Base-by-base conservation (phyloP, 331 rosid species). In the Pyracantha coccinea region DNA sequence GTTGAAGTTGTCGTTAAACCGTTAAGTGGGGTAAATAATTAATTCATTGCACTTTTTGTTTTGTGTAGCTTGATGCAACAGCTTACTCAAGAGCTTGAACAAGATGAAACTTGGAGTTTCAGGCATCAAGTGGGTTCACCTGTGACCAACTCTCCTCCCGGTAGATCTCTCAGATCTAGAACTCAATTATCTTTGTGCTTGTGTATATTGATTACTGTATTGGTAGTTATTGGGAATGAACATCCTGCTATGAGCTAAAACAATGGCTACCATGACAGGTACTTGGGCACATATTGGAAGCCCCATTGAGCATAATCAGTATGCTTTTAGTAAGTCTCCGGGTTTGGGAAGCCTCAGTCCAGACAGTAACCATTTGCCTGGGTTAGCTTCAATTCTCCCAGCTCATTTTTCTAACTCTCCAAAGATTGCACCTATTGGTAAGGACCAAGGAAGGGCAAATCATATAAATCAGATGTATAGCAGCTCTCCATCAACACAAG, bases 341-440 rank as follows among this genome's bases (percentile, higher is more conserved):
- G 90, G 82, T 86, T 63, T 82, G 81, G 88, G 92, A 61, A 78
- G 77, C 85, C 83, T 80, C 69, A 89, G 92, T 82, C 98, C 96
- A 50, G 86, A 69, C 77, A 73, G 91, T 83, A 88, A 81, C 79
- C 90, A 89, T 78, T 78, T 91, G 81, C 77, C 91, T 74, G 98
- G 97, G 71, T 80, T 93, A 83, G 91, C 96, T 80, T 89, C 98
- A 58, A 84, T 93, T 85, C 97, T 91, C 58, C 91, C 91, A 5
- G 88, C 88, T 7, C 96, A 85, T 68, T 57, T 89, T 25, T 74
- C 97, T 61, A 84, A 83, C 68, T 81, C 96, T 72, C 63, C 92
- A 73, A 93, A 89, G 87, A 83, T 91, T 75, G 92, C 96, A n/a
- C 98, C 98, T 1, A 91, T 93, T 63, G 98, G 98, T 50, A 93